Percentiles rank a stretch among this genome's conserved stretches.
Evolutionary conservation across 2,329 filamentous ascomycete species (phyloP).

Genomic region (Helotiales sp.): DNA sequence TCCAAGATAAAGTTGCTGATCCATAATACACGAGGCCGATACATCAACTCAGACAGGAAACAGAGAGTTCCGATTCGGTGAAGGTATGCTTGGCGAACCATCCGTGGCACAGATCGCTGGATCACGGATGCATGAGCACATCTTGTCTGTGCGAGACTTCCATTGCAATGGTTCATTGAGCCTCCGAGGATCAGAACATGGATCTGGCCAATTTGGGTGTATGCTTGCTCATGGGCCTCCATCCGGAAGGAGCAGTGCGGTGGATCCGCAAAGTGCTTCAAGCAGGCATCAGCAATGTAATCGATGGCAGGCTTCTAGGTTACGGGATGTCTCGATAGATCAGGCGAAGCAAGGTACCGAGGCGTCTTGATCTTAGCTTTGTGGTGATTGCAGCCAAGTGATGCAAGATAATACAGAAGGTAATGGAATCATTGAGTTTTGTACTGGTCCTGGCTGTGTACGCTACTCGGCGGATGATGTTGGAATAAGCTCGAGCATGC

Average conservation of each 20-base stretch:
- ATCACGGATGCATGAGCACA: neutral
- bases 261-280: neutral
- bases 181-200: neutral
- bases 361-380: too few relatives aligned
- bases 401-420: neutral
- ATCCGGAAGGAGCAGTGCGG: neutral
- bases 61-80: neutral
- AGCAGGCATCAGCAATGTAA: neutral
- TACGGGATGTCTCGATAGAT: neutral
- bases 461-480: neutral
- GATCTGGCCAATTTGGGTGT: neutral
- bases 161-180: neutral
- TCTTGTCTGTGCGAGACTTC: neutral
- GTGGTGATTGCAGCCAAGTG: neutral
- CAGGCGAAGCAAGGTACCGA: neutral
- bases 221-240: neutral
- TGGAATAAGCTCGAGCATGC: neutral
- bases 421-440: neutral
- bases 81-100: neutral
- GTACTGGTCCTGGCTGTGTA: neutral
- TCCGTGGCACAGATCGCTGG: neutral
- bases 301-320: neutral
- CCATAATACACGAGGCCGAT: neutral
- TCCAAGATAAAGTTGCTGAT: neutral
- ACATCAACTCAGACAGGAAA: neutral